These are phyloP conservation scores for Fusarium odoratissimum DNA, from an alignment of 2,329 filamentous ascomycete species.

Conservation along the genomic window DNA sequence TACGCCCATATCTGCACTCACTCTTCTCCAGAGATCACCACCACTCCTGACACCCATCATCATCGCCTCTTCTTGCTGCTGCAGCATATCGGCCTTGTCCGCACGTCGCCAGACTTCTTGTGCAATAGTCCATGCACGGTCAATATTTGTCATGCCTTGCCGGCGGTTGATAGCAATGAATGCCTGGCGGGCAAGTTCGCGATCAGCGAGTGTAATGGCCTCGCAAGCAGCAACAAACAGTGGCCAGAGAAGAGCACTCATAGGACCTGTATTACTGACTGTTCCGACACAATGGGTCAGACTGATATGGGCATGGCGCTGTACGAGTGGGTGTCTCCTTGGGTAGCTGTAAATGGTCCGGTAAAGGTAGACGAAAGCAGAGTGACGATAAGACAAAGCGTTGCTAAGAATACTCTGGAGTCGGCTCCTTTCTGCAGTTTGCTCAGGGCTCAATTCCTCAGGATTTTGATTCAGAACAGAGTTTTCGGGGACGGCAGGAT, in stretches of 20 bases:
- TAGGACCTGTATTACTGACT: slow-evolving; percentile 67
- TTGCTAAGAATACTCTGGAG: slow-evolving; percentile 68
- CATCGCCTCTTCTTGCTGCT: slow-evolving; percentile 41
- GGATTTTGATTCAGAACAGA: slow-evolving; percentile 39
- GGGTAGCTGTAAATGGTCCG: slow-evolving; percentile 63
- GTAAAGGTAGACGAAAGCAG: slow-evolving; percentile 68
- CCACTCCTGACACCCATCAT: slow-evolving; percentile 34
- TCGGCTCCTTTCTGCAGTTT: slow-evolving; percentile 52
- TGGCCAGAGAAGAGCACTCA: slow-evolving; percentile 73
- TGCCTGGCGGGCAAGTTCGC: slow-evolving; percentile 61
- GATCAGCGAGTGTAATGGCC: slow-evolving; percentile 61
- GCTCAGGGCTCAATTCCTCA: slow-evolving; percentile 41
- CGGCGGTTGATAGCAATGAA: slow-evolving; percentile 66
- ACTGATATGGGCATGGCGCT: slow-evolving; percentile 63
- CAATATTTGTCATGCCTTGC: slow-evolving; percentile 75
- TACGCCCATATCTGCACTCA: slow-evolving; percentile 69
- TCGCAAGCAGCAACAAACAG: slow-evolving; percentile 73
- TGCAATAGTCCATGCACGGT: slow-evolving; percentile 69
- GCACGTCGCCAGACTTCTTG: slow-evolving; percentile 70
- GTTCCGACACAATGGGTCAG: slow-evolving; percentile 67
- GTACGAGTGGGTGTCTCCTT: slow-evolving; percentile 62
- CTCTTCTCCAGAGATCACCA: slow-evolving; percentile 64
- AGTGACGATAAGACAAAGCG: slow-evolving; percentile 70
- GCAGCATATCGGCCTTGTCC: slow-evolving; percentile 51
- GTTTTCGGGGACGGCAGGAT: slow-evolving; percentile 61